Evolutionary conservation across 2,329 filamentous ascomycete genomes (phyloP).

Genomic region (Beauveria varroae): DNA sequence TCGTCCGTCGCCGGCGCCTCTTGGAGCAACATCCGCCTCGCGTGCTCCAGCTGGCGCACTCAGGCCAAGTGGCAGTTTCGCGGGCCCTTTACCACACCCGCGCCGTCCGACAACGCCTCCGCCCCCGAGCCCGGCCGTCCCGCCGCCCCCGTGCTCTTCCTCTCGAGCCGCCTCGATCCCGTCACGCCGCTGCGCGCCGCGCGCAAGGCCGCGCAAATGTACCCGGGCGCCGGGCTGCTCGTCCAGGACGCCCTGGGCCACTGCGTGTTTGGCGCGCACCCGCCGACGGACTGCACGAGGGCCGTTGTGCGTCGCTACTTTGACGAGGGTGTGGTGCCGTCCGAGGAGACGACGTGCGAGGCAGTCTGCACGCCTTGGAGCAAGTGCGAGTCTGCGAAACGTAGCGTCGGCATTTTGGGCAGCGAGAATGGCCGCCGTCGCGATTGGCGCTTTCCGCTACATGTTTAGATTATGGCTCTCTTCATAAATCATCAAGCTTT

Average conservation of each 20-base stretch:
- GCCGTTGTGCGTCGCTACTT: slow-evolving; percentile 20
- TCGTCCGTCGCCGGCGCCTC: slow-evolving; percentile 24
- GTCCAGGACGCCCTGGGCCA: slow-evolving; percentile 25
- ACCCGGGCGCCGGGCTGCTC: slow-evolving; percentile 23
- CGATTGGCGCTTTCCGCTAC: not conserved
- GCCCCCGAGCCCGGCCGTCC: slow-evolving; percentile 24
- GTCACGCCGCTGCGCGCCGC: slow-evolving; percentile 36
- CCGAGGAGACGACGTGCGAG: slow-evolving; percentile 17
- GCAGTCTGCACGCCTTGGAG: slow-evolving; percentile 17
- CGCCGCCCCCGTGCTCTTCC: slow-evolving; percentile 35
- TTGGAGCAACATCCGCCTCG: slow-evolving; percentile 30
- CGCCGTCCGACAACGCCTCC: slow-evolving; percentile 14
- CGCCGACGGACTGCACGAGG: slow-evolving; percentile 17
- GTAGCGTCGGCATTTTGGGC: no score
- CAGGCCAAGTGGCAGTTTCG: slow-evolving; percentile 33
- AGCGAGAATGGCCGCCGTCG: not conserved
- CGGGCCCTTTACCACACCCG: slow-evolving; percentile 25
- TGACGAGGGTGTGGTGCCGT: slow-evolving; percentile 22
- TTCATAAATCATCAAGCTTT: no score
- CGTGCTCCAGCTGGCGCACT: slow-evolving; percentile 31
- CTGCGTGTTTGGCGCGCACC: slow-evolving; percentile 11
- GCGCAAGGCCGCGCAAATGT: slow-evolving; percentile 21
- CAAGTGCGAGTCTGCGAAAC: not conserved
- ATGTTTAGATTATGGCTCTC: slow-evolving; percentile 6
- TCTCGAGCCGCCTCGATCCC: slow-evolving; percentile 36